phyloP scores from a whole-genome alignment of 2,329 filamentous ascomycete species.

The Ceratocystis cacaofunesta region DNA sequence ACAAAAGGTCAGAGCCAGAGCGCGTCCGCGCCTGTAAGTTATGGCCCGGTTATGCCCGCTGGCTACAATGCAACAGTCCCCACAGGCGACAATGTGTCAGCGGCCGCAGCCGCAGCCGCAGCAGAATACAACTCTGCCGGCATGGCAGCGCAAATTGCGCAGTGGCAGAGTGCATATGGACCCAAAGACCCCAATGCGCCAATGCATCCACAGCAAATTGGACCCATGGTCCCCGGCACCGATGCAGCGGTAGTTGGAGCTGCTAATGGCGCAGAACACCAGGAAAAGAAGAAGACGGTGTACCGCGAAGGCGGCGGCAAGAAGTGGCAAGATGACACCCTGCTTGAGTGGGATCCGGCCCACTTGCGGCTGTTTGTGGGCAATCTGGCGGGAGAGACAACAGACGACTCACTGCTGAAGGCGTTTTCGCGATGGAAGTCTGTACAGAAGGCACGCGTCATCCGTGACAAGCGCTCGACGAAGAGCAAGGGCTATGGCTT shows the following conservation, averaged over 20 bases:
- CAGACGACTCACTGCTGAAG: constrained; percentile 87
- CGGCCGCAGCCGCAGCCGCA: constrained; percentile 33
- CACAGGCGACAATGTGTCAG: background rate
- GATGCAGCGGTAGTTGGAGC: constrained; percentile 28
- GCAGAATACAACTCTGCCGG: constrained; percentile 51
- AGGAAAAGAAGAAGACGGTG: constrained; percentile 70
- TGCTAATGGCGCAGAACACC: constrained; percentile 15
- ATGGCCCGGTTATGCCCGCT: constrained; percentile 1
- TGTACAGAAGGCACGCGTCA: constrained; percentile 81
- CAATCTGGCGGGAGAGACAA: constrained; percentile 92
- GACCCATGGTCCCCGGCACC: constrained; percentile 24
- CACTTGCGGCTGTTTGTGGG: constrained; percentile 93
- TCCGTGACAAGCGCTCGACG: constrained; percentile 87
- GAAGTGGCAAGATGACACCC: constrained; percentile 74
- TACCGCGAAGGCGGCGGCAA: constrained; percentile 78
- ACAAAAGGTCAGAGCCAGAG: constrained; percentile 15
- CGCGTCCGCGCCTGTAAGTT: constrained; percentile 16
- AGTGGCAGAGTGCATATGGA: constrained; percentile 86
- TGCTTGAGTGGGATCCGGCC: constrained; percentile 90
- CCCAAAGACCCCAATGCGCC: constrained; percentile 38
- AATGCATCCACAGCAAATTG: constrained; percentile 22
- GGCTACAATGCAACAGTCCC: background rate
- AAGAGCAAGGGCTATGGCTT: constrained; percentile 97
- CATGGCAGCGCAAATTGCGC: constrained; percentile 78
- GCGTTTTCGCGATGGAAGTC: constrained; percentile 81